These are phyloP conservation scores for Actinomucor elegans DNA, from an alignment of 371 early-diverging fungal genomes.

Conservation along the genomic window DNA sequence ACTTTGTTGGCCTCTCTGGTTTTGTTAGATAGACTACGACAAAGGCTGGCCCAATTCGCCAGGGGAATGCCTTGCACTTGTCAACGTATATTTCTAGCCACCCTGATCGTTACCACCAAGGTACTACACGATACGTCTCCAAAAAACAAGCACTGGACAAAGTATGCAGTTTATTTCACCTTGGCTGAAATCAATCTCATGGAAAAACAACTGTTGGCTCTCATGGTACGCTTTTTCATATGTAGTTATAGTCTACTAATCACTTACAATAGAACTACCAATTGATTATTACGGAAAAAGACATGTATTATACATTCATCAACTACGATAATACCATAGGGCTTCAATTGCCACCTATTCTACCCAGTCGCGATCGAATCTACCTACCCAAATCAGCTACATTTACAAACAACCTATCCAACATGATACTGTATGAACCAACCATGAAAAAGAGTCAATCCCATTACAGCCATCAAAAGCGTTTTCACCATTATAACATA, in stretches of 20 bases:
- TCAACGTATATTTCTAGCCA: constrained; percentile 62
- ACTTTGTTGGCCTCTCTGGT: constrained; percentile 64
- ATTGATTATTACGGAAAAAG: constrained; percentile 4
- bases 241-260: neutral
- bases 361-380: neutral
- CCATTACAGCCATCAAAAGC: neutral
- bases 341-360: constrained; percentile 3
- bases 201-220: constrained; percentile 75
- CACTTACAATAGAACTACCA: constrained; percentile 2
- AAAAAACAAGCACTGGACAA: constrained; percentile 79
- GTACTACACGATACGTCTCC: constrained; percentile 74
- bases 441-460: too few relatives aligned
- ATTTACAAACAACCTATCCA: neutral
- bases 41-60: constrained; percentile 40
- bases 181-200: constrained; percentile 76
- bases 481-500: neutral
- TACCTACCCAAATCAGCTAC: constrained; percentile 10
- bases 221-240: constrained; percentile 45
- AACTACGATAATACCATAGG: neutral
- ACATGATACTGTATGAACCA: neutral
- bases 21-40: constrained; percentile 55
- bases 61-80: constrained; percentile 70
- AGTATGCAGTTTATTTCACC: constrained; percentile 64
- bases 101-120: constrained; percentile 71
- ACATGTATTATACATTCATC: constrained; percentile 4